A percentile compares a stretch with the other conserved stretches of the same genome.
These are phyloP conservation scores for Stagonosporopsis rhizophila DNA, from an alignment of 2,329 filamentous ascomycete species.

Conservation along the genomic window DNA sequence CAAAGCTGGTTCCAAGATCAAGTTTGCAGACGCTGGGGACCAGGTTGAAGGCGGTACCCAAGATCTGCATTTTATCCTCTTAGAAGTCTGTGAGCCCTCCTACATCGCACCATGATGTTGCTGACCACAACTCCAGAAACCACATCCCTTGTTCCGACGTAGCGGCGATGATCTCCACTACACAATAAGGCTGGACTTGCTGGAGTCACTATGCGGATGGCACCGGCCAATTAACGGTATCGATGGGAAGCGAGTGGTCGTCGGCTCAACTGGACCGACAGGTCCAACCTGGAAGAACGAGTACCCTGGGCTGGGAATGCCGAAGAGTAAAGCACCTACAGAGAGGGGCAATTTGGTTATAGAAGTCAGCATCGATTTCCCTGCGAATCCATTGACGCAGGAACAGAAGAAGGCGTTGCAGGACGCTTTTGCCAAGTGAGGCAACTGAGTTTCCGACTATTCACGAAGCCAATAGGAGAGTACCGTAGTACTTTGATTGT, in stretches of 20 bases:
- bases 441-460: neutral
- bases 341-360: neutral
- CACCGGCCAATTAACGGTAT: neutral
- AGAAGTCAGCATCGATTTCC: neutral
- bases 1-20: neutral
- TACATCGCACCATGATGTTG: neutral
- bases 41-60: neutral
- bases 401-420: neutral
- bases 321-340: neutral
- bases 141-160: neutral
- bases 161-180: neutral
- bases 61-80: neutral
- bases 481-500: conserved; percentile 2
- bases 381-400: neutral
- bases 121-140: neutral
- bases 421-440: neutral
- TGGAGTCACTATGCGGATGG: neutral
- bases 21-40: neutral
- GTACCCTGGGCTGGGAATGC: neutral
- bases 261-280: neutral
- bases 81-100: neutral
- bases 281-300: neutral
- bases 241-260: neutral
- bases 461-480: too few species aligned
- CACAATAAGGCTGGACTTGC: neutral